Conservation (phyloP, 352 stramenopile species). For the Aphanomyces cochlioides region DNA sequence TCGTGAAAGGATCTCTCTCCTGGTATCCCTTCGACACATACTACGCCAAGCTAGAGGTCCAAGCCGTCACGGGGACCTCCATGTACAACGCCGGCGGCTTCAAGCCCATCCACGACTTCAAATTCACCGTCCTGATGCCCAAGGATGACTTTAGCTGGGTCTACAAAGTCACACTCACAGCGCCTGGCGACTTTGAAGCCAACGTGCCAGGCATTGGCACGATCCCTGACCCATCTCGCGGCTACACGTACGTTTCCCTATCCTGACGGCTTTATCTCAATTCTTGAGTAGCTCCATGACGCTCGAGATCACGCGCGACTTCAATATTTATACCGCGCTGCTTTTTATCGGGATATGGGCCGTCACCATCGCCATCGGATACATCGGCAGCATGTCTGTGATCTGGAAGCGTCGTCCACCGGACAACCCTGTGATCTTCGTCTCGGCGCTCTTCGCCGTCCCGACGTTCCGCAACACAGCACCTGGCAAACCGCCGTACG, state of each 20-base stretch:
- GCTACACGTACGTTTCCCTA: neutral
- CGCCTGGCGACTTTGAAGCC: neutral
- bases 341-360: conserved; percentile 18
- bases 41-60: conserved; percentile 1
- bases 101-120: neutral
- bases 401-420: conserved; percentile 10
- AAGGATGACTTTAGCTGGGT: conserved; percentile 18
- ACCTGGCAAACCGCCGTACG: conserved; percentile 21
- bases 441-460: conserved; percentile 24
- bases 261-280: neutral
- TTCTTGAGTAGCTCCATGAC: neutral
- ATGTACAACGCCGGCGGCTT: neutral
- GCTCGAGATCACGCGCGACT: neutral
- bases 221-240: neutral
- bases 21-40: conserved; percentile 25
- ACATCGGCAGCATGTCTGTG: conserved; percentile 27
- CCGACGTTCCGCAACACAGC: conserved; percentile 25
- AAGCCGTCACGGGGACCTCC: conserved; percentile 4
- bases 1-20: conserved; percentile 10
- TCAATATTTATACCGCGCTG: conserved; percentile 17
- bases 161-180: neutral
- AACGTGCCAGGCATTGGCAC: conserved; percentile 11
- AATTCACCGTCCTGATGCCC: neutral
- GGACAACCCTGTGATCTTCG: conserved; percentile 18
- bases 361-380: conserved; percentile 19